Base-by-base conservation (phyloP, 2,329 filamentous ascomycete genomes). In the Blastomyces gilchristii region DNA sequence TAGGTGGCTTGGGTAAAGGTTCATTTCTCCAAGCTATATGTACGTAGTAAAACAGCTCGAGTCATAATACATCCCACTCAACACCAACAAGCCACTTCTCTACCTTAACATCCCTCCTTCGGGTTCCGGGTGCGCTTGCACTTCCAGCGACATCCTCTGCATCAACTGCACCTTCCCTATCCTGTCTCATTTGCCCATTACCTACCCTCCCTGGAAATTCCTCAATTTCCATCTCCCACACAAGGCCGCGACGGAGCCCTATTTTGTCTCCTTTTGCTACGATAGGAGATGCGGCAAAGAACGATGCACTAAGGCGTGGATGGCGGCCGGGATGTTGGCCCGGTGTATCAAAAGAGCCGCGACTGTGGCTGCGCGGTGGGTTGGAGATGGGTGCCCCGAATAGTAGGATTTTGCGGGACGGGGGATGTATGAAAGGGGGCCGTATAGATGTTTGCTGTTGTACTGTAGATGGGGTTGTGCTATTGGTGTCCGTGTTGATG, bases 21-120 rank as follows among this genome's bases (percentile, higher is more conserved):
- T 9, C 34, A 37, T 37, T 37, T 11, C 34, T 11, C 2, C 11
- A 37, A 37, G 34, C 34, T 22, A 22, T 22, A 22, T 31, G 31
- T 31, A 31, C 31, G 2, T 6, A 1, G 34, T 9, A 37, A 37
- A 37, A 37, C 34, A 37, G 34, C 34, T 37, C 34, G 5, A 6
- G 22, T 57, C 45, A 28, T 57, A 68, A 37, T n/a, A 77, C 53
- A 63, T 76, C 74, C 76, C 76, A 78, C 64, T 77, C 74, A 68
- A 75, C 71, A 28, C 69, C 71, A 28, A 78, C 70, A 16, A 74
- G 65, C 74, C 76, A 78, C 34, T 63, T 68, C 37, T 69, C 67
- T 41, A 31, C 58, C 9, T 28, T 34, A 12, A 22, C 37, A 41
- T 43, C 37, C n/a, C 4, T 14, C 6, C 37, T 16, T 28, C 22